Conservation (phyloP, 2,329 filamentous ascomycete genomes). For the Exophiala sideris region DNA sequence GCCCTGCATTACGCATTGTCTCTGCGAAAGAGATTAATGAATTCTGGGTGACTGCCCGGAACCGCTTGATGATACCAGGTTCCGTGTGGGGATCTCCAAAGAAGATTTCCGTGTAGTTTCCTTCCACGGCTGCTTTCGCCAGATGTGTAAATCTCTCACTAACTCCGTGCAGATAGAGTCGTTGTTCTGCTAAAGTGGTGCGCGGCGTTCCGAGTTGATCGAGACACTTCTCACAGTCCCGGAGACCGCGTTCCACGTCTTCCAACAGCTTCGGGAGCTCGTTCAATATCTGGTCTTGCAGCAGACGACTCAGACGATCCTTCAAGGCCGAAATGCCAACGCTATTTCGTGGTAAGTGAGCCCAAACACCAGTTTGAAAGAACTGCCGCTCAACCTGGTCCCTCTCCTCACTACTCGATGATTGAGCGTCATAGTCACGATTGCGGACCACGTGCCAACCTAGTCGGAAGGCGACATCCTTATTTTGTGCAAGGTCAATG, state of each 20-base stretch:
- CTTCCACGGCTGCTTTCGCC: conserved; percentile 30
- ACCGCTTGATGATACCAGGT: conserved; percentile 30
- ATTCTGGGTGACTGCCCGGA: conserved; percentile 35
- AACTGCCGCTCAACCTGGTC: conserved; percentile 23
- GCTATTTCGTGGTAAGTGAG: conserved; percentile 11
- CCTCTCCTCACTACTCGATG: conserved; percentile 22
- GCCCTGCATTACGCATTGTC: conserved; percentile 15
- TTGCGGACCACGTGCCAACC: conserved; percentile 34
- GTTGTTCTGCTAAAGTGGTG: conserved; percentile 18
- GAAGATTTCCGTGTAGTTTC: conserved; percentile 35
- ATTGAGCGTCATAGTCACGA: conserved; percentile 20
- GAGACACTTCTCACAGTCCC: conserved; percentile 7
- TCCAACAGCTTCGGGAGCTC: conserved; percentile 27
- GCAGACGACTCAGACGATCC: conserved; percentile 26
- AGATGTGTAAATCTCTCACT: conserved; percentile 26
- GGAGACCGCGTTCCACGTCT: conserved; percentile 32
- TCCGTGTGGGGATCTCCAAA: conserved; percentile 30
- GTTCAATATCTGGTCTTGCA: conserved; percentile 25
- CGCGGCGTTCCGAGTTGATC: conserved; percentile 13
- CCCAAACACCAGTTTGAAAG: conserved; percentile 26
- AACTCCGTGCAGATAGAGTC: conserved; percentile 21
- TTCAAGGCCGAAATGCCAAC: conserved; percentile 26
- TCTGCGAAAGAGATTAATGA: conserved; percentile 24
- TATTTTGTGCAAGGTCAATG: conserved; percentile 39
- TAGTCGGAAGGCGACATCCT: conserved; percentile 30